These are phyloP conservation scores for Phytopythium cucurbitacearum DNA, from an alignment of 352 stramenopile genomes.

Conservation along the genomic window DNA sequence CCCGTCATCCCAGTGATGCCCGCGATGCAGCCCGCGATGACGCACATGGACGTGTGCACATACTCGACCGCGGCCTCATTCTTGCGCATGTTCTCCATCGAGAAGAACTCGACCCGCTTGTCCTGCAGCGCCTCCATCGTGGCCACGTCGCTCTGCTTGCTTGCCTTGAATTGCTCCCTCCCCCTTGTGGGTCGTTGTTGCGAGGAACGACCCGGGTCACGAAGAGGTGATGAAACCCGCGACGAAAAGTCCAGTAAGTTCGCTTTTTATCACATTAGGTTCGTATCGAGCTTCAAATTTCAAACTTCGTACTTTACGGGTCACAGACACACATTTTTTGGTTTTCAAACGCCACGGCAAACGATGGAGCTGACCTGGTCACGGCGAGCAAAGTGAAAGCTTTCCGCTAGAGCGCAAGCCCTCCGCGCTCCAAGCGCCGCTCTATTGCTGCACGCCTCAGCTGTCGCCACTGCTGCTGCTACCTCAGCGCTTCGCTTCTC, in stretches of 20 bases:
- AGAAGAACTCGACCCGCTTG: slow-evolving; percentile 85
- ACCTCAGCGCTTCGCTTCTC: background rate
- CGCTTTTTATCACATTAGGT: background rate
- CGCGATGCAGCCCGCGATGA: slow-evolving; percentile 77
- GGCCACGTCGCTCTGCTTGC: background rate
- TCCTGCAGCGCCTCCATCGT: slow-evolving; percentile 61
- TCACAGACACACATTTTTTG: no score
- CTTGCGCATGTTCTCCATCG: slow-evolving; percentile 82
- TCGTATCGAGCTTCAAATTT: slow-evolving; percentile 3
- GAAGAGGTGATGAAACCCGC: background rate
- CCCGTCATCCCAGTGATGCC: slow-evolving; percentile 78
- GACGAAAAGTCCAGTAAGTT: background rate
- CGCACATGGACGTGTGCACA: slow-evolving; percentile 79
- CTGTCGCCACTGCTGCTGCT: background rate
- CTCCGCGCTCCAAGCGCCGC: no score
- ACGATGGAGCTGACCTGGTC: background rate
- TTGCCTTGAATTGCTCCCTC: background rate
- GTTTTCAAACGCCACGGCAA: slow-evolving; percentile 2
- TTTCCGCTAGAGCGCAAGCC: slow-evolving; percentile 12
- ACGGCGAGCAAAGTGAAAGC: slow-evolving; percentile 16
- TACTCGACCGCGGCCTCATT: slow-evolving; percentile 81
- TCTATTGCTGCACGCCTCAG: background rate
- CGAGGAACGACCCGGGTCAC: background rate
- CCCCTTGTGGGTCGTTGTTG: background rate
- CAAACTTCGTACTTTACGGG: slow-evolving; percentile 4